These are phyloP conservation scores for Saposhnikovia divaricata DNA, from an alignment of 129 eudicot species.

Conservation along the genomic window DNA sequence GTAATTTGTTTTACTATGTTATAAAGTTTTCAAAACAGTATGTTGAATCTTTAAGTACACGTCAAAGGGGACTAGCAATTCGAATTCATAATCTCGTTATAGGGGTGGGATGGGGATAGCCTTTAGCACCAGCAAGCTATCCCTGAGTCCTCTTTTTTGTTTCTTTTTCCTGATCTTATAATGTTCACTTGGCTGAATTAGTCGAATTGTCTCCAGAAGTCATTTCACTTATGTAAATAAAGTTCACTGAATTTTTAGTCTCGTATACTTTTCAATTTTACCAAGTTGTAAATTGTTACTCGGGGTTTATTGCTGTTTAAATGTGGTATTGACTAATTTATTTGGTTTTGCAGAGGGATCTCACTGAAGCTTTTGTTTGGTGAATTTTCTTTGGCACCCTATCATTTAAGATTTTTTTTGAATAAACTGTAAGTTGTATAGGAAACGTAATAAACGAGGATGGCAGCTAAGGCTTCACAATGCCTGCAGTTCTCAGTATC, in stretches of 20 bases:
- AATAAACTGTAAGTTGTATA: neutral
- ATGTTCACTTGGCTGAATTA: neutral
- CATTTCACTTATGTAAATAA: neutral
- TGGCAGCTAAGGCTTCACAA: conserved; percentile 48
- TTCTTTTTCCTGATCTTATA: neutral
- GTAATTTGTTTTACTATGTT: neutral
- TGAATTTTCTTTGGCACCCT: neutral
- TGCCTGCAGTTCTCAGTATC: conserved; percentile 39
- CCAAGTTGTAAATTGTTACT: neutral
- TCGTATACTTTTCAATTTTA: neutral
- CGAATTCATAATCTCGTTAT: neutral
- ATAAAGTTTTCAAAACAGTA: too few relatives aligned
- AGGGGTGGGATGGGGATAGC: neutral
- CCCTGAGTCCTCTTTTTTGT: neutral
- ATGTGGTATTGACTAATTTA: neutral
- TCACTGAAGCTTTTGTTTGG: neutral
- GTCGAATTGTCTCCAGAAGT: neutral
- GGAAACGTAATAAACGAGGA: neutral
- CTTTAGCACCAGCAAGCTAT: neutral
- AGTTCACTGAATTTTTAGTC: neutral
- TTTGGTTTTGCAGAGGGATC: conserved; percentile 4
- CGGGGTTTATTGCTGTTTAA: neutral
- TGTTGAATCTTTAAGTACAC: too few relatives aligned
- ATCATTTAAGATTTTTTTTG: neutral
- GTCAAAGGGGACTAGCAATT: neutral